Evolutionary conservation across 768 basidiomycete genomes (phyloP).

Genomic region (Tricholoma bakamatsutake): DNA sequence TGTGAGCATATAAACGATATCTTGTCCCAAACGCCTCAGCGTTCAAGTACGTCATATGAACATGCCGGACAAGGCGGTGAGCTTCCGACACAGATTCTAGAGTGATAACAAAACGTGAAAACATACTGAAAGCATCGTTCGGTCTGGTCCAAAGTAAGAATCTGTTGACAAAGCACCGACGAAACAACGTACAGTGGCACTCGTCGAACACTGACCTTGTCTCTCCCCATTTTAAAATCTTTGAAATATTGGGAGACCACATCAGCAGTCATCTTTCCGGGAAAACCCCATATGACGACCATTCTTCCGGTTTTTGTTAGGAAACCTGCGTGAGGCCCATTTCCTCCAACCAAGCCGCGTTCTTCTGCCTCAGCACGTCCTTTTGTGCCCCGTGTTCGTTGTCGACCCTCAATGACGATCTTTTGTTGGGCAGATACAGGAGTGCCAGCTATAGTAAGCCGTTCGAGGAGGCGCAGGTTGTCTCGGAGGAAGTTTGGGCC

Average conservation of each 20-base stretch:
- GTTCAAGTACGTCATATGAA: slow-evolving; percentile 49
- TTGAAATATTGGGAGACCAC: slow-evolving; percentile 35
- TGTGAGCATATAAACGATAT: slow-evolving; percentile 12
- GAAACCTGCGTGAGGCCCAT: slow-evolving; percentile 47
- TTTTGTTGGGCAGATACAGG: slow-evolving; percentile 30
- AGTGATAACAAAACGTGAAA: slow-evolving; percentile 51
- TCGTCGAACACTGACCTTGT: slow-evolving; percentile 43
- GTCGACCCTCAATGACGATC: slow-evolving; percentile 8
- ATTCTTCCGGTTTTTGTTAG: slow-evolving; percentile 41
- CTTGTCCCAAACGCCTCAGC: slow-evolving; percentile 3
- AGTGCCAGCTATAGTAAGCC: slow-evolving; percentile 40
- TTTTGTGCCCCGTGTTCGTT: slow-evolving; percentile 23
- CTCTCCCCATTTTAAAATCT: slow-evolving; percentile 37
- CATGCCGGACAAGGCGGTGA: slow-evolving; percentile 53
- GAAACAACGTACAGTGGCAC: slow-evolving; percentile 39
- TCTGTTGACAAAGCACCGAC: not conserved
- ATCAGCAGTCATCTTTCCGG: slow-evolving; percentile 35
- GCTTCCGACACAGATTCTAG: slow-evolving; percentile 59
- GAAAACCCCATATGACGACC: slow-evolving; percentile 60
- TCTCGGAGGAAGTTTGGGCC: slow-evolving; percentile 36
- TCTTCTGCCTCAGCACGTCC: slow-evolving; percentile 23
- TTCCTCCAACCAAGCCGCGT: slow-evolving; percentile 24
- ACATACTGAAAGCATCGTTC: slow-evolving; percentile 33
- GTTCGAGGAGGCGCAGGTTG: slow-evolving; percentile 37
- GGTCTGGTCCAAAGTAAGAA: slow-evolving; percentile 21